Evolutionary conservation across 83 land plant species (phyloP), one percentile per base, ranked within the genome.

Genomic region (Picea abies): DNA sequence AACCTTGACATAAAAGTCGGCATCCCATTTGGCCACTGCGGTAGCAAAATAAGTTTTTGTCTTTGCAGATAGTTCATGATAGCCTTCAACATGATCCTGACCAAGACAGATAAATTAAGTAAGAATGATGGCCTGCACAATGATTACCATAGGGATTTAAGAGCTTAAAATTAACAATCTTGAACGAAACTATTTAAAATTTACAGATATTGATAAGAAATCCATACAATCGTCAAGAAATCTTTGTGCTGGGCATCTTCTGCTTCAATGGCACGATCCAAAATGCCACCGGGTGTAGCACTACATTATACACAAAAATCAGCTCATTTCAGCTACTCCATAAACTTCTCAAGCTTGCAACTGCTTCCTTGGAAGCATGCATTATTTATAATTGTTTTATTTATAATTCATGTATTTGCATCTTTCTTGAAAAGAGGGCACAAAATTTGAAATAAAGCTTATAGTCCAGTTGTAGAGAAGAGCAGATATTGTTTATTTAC

Each of bases 71-170:
- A 94, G 80, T 84, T 94, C 93, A 80, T 92, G 97, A 63, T 94
- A 94, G 25, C 97, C 97, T 90, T 94, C 97, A 80, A 94, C 90
- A 87, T 94, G 97, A 25, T 93, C 95, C 96, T 94, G 67, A 68
- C 77, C 79, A n/a, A 80, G 64, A 32, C 79, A 82, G 64, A 35
- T 23, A 39, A 67, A 66, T 6, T n/a, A 58, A 44, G 32, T 68
- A 52, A 64, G 49, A 11, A 58, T 25, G 78, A 52, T 22, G 8
- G 4, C 37, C 66, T 63, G 39, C 7, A 19, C n/a, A 32, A 63
- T 44, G 32, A 2, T 11, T 80, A 19, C 39, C 22, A 10, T 63
- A 66, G 61, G 35, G 29, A 47, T 47, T 47, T 76, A 52, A 12
- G 35, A 52, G 25, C 61, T 49, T 60, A 52, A 17, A 56, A 52